Evolutionary conservation across 2,329 filamentous ascomycete species (phyloP).

Genomic region (Ophiostoma sp.): DNA sequence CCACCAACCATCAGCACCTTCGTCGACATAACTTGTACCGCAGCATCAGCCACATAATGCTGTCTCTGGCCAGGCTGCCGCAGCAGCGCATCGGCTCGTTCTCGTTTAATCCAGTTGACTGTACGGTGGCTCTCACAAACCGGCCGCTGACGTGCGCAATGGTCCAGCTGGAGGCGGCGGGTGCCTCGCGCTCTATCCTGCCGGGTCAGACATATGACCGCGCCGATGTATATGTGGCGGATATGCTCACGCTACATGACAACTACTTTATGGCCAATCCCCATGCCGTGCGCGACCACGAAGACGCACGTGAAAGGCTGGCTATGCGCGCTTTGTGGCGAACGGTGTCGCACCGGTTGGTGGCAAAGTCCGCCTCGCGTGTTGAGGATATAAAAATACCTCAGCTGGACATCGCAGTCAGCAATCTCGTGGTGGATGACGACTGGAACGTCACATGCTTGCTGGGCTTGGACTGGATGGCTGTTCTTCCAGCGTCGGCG

Average conservation of each 20-base stretch:
- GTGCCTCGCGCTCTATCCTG: constrained; percentile 31
- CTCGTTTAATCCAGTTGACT: constrained; percentile 30
- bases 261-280: constrained; percentile 30
- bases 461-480: constrained; percentile 34
- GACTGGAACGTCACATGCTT: constrained; percentile 34
- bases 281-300: constrained; percentile 26
- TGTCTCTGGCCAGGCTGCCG: constrained; percentile 32
- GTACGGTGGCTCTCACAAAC: constrained; percentile 21
- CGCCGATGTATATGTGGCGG: constrained; percentile 31
- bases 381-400: constrained; percentile 31
- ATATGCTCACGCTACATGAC: constrained; percentile 31
- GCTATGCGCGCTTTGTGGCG: constrained; percentile 29
- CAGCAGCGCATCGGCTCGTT: constrained; percentile 32
- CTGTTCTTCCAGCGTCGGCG: constrained; percentile 31
- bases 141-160: constrained; percentile 26
- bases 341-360: constrained; percentile 25
- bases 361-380: constrained; percentile 23
- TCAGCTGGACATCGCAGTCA: constrained; percentile 30
- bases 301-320: constrained; percentile 31
- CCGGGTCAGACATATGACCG: constrained; percentile 33
- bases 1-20: constrained; percentile 2
- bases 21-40: constrained; percentile 32
- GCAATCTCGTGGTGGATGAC: constrained; percentile 35
- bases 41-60: constrained; percentile 32
- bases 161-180: constrained; percentile 33